Evolutionary conservation across 768 basidiomycete genomes (phyloP).

Genomic region (Trametes elegans): DNA sequence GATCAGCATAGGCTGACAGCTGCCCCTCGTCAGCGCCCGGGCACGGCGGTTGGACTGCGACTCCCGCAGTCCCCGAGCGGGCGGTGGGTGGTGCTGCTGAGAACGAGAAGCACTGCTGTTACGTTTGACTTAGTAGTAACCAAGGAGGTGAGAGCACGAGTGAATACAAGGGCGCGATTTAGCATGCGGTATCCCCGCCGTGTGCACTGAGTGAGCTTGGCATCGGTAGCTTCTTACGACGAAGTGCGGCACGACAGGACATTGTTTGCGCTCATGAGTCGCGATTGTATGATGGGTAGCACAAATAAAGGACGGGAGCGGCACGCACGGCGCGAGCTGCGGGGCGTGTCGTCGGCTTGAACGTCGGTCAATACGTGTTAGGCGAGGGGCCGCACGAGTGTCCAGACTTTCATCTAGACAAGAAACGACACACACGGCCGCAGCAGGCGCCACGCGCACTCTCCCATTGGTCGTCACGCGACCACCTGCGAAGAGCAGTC

Average conservation of each 20-base stretch:
- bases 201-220: background rate
- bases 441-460: background rate
- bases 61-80: slow-evolving; percentile 5
- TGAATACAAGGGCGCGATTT: background rate
- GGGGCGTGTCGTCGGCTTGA: background rate
- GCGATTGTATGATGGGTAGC: background rate
- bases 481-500: background rate
- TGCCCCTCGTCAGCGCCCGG: slow-evolving; percentile 2
- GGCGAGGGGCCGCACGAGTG: background rate
- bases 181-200: slow-evolving; percentile 6
- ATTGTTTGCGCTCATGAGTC: too few species aligned
- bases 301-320: too few species aligned
- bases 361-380: background rate
- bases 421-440: background rate
- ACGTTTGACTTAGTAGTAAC: slow-evolving; percentile 8
- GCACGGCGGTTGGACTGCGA: background rate
- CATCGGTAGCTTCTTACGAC: background rate
- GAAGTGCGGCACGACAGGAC: too few species aligned
- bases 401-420: background rate
- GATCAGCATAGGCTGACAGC: background rate
- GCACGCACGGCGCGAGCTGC: too few species aligned
- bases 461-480: slow-evolving; percentile 6
- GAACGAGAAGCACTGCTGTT: slow-evolving; percentile 8
- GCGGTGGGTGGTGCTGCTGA: background rate
- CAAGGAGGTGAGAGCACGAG: background rate